A percentile compares a stretch with the other conserved stretches of the same genome.
Evolutionary conservation across 495 filamentous ascomycete genomes (phyloP).

Genomic region (Neurospora sp.): DNA sequence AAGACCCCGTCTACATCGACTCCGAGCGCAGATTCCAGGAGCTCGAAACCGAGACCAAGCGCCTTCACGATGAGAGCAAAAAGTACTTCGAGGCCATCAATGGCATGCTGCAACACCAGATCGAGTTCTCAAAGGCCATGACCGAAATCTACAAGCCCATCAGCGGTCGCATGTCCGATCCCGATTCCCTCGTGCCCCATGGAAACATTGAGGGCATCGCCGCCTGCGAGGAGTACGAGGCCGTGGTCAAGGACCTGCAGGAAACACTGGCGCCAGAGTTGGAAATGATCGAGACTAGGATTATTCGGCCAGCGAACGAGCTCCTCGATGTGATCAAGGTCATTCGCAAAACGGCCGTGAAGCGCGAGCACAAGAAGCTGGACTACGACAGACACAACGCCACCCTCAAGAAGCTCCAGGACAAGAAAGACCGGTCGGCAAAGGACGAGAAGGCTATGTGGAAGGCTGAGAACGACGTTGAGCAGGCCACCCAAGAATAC

Average conservation of each 20-base stretch:
- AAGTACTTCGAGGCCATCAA: slow-evolving; percentile 98
- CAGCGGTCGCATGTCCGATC: slow-evolving; percentile 89
- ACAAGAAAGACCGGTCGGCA: slow-evolving; percentile 90
- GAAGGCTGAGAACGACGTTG: slow-evolving; percentile 87
- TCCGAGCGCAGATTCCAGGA: slow-evolving; percentile 90
- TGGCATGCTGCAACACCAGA: slow-evolving; percentile 94
- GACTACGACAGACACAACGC: slow-evolving; percentile 85
- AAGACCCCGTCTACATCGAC: slow-evolving; percentile 90
- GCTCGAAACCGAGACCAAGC: slow-evolving; percentile 91
- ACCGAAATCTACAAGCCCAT: slow-evolving; percentile 98
- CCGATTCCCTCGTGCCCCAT: slow-evolving; percentile 65
- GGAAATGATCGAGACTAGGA: slow-evolving; percentile 90
- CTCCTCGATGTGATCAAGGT: slow-evolving; percentile 91
- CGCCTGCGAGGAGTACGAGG: slow-evolving; percentile 94
- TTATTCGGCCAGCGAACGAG: slow-evolving; percentile 91
- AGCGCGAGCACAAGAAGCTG: slow-evolving; percentile 94
- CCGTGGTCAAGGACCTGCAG: slow-evolving; percentile 81
- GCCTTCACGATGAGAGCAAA: slow-evolving; percentile 85
- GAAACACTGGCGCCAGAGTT: slow-evolving; percentile 81
- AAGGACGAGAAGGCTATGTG: slow-evolving; percentile 98
- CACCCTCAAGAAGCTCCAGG: slow-evolving; percentile 83
- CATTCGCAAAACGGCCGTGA: slow-evolving; percentile 76
- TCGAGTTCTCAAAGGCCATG: slow-evolving; percentile 94
- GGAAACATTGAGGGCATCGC: slow-evolving; percentile 91
- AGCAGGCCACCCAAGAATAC: slow-evolving; percentile 88